A percentile compares a stretch with the other conserved stretches of the same genome.
These are phyloP conservation scores for Phellinidium pouzarii DNA, from an alignment of 1,284 basidiomycete genomes.

Conservation along the genomic window DNA sequence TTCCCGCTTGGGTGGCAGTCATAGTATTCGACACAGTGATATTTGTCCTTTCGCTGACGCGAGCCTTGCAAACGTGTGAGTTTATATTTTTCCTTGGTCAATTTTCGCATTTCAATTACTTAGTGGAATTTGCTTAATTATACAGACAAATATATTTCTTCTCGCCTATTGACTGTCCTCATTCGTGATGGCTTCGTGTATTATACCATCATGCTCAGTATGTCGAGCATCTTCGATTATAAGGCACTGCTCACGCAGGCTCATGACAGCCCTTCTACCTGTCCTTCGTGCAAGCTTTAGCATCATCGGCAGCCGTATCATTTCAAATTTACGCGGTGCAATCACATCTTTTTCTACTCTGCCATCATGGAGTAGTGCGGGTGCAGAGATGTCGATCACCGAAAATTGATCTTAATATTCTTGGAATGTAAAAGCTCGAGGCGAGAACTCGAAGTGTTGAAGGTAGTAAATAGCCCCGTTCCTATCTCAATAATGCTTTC, in stretches of 20 bases:
- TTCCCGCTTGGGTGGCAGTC: slow-evolving; percentile 11
- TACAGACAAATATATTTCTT: not conserved
- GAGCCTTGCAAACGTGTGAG: slow-evolving; percentile 11
- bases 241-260: too few species aligned
- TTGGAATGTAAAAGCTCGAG: too few species aligned
- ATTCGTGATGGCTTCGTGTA: slow-evolving; percentile 15
- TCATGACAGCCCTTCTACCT: not conserved
- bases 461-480: too few species aligned
- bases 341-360: too few species aligned
- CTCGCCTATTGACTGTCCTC: slow-evolving; percentile 9
- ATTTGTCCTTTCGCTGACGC: slow-evolving; percentile 6
- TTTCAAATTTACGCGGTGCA: slow-evolving; percentile 6
- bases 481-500: too few species aligned
- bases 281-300: slow-evolving; percentile 4
- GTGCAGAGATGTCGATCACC: too few species aligned
- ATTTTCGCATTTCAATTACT: too few species aligned
- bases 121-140: too few species aligned
- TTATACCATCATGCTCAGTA: slow-evolving; percentile 13
- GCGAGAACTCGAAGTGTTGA: too few species aligned
- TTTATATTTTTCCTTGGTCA: not conserved
- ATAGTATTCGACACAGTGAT: slow-evolving; percentile 17
- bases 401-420: too few species aligned
- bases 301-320: slow-evolving; percentile 8
- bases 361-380: too few species aligned
- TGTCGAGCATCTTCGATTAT: too few species aligned